These are phyloP conservation scores for Russula sp. DNA, from an alignment of 768 basidiomycete species.

Conservation along the genomic window DNA sequence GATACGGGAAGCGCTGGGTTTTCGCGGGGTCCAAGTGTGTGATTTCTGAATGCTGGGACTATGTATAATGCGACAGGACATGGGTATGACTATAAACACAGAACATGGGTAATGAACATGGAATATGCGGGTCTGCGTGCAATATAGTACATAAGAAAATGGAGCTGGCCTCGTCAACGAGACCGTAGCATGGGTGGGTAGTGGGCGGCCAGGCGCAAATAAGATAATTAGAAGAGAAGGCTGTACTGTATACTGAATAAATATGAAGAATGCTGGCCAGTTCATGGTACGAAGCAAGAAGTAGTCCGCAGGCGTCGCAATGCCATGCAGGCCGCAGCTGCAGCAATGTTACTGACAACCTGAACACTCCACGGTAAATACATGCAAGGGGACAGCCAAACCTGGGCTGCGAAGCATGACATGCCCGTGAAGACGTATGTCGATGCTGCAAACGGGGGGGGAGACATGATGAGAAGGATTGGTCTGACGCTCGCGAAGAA, in stretches of 20 bases:
- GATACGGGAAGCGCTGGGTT: conserved; percentile 10
- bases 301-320: conserved; percentile 3
- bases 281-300: neutral
- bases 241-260: neutral
- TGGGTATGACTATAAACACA: neutral
- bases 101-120: neutral
- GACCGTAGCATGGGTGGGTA: neutral
- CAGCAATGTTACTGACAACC: neutral
- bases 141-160: neutral
- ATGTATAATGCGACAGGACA: neutral
- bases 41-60: neutral
- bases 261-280: neutral
- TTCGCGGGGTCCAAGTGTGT: conserved; percentile 3
- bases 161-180: neutral
- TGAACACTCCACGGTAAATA: neutral
- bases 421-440: neutral
- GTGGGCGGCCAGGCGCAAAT: neutral
- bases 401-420: conserved; percentile 1
- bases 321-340: neutral
- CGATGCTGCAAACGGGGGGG: neutral
- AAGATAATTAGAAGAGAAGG: neutral
- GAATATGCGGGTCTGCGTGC: neutral
- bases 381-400: conserved; percentile 8
- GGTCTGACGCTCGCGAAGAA: neutral
- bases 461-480: neutral